Conservation (phyloP, 345 rosid species). For the Clausena lansium region DNA sequence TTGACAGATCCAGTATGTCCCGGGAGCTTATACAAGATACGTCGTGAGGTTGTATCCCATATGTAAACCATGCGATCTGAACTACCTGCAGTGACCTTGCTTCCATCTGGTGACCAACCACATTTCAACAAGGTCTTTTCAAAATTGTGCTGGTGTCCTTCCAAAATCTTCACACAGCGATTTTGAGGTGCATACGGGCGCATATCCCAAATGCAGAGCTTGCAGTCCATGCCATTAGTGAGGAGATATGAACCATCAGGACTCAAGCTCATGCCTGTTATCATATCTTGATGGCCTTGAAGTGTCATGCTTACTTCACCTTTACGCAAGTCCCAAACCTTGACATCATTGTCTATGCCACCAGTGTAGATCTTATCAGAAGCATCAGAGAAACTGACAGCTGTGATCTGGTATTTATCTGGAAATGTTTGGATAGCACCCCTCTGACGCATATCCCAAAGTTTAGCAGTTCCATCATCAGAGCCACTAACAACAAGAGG, state of each 20-base stretch:
- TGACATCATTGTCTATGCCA: conserved; percentile 83
- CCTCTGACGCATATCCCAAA: conserved; percentile 98
- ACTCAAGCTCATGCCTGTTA: conserved; percentile 88
- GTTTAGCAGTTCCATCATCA: conserved; percentile 96
- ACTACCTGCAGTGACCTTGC: conserved; percentile 94
- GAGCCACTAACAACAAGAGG: conserved; percentile 94
- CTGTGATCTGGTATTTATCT: conserved; percentile 94
- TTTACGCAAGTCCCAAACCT: conserved; percentile 92
- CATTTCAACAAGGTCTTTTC: conserved; percentile 92
- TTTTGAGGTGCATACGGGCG: conserved; percentile 96
- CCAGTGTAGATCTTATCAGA: conserved; percentile 93
- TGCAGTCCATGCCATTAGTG: conserved; percentile 90
- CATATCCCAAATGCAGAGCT: conserved; percentile 98
- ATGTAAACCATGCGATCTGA: conserved; percentile 94
- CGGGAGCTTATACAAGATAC: conserved; percentile 89
- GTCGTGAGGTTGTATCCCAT: conserved; percentile 91
- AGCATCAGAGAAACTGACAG: conserved; percentile 90
- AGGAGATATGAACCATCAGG: conserved; percentile 98
- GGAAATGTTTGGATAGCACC: conserved; percentile 99
- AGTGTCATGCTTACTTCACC: conserved; percentile 91
- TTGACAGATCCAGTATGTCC: conserved; percentile 94
- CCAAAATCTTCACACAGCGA: conserved; percentile 88
- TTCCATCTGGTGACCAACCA: conserved; percentile 94
- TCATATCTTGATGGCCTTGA: conserved; percentile 93
- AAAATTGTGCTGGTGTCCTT: conserved; percentile 96